Conservation (phyloP, 176 grass and related monocot species). For the Paspalum notatum region DNA sequence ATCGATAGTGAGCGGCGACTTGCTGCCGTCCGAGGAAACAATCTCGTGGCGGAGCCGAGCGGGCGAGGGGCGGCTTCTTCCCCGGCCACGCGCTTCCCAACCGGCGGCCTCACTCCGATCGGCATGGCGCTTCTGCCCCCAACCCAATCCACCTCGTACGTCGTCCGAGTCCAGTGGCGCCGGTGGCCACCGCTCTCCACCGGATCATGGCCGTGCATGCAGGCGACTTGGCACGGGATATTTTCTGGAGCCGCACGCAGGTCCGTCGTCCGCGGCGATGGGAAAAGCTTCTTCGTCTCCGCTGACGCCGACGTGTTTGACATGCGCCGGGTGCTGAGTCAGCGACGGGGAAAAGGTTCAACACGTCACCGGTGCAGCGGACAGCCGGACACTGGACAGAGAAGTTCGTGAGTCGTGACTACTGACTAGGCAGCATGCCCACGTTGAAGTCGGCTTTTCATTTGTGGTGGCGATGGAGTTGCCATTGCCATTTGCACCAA, state of each 20-base stretch:
- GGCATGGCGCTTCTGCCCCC: too few species aligned
- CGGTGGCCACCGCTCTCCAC: too few species aligned
- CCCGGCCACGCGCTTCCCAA: too few species aligned
- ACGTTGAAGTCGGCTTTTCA: neutral
- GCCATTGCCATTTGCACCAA: neutral
- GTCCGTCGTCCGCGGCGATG: neutral
- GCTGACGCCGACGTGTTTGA: slow-evolving; percentile 11
- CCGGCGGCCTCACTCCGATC: too few species aligned
- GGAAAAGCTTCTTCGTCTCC: neutral
- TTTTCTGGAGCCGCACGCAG: neutral
- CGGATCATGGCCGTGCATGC: neutral
- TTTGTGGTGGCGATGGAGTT: neutral
- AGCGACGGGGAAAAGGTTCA: neutral
- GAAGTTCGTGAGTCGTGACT: neutral
- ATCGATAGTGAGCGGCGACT: neutral
- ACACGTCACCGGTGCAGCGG: slow-evolving; percentile 10
- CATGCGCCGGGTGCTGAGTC: slow-evolving; percentile 11
- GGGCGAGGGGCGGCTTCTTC: too few species aligned
- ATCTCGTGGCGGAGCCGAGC: too few species aligned
- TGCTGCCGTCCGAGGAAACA: neutral
- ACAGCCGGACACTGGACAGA: neutral
- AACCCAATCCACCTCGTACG: too few species aligned
- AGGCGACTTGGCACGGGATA: neutral
- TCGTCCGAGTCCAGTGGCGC: too few species aligned
- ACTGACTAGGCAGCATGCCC: slow-evolving; percentile 7